Base-by-base conservation (phyloP, 2,329 filamentous ascomycete genomes). In the Emergomyces pasteurianus region DNA sequence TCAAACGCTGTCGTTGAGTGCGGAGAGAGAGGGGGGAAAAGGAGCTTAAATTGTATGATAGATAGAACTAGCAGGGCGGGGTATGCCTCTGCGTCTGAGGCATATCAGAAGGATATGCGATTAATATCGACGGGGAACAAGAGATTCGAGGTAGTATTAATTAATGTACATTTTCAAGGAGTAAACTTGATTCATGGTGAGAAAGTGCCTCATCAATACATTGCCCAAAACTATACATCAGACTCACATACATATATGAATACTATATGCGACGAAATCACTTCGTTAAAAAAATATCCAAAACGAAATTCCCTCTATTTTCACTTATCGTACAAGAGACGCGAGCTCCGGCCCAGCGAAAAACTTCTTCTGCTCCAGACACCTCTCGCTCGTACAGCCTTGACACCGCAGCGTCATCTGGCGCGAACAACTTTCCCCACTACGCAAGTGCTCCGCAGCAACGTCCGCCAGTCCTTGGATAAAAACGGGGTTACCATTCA, bases 401-500 rank as follows among this genome's bases (percentile, higher is more conserved):
- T 95, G 94, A 77, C 94, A 99, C 67, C 94, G 85, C 67, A 99
- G 77, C 9, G 85, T 85, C 89, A 99, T 91, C 77, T 97, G 94
- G 61, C 79, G 79, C 36, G 89, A 95, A 72, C 89, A 92, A n/a
- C 77, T 78, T 57, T 80, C 73, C 5, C 87, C 87, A 64, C 83
- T 86, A 58, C 85, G 79, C 58, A 99, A 76, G 77, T 99, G 95
- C 18, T 79, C 75, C 70, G 88, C 87, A 8, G 92, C 94, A 67
- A 99, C 83, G 70, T 96, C 87, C 12, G 92, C 94, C 58, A 99
- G 80, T 0, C 89, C 94, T 66, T 88, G 77, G 68, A 99, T 97
- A 75, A 99, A 99, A 1, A 92, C 85, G 0, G 86, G 88, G 73
- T 84, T 95, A 60, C 90, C 94, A 70, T 99, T 99, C 69, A 99